Evolutionary conservation across 169 alveolate species (phyloP), one percentile per base, ranked within the genome.

Genomic region (Plasmodium relictum): DNA sequence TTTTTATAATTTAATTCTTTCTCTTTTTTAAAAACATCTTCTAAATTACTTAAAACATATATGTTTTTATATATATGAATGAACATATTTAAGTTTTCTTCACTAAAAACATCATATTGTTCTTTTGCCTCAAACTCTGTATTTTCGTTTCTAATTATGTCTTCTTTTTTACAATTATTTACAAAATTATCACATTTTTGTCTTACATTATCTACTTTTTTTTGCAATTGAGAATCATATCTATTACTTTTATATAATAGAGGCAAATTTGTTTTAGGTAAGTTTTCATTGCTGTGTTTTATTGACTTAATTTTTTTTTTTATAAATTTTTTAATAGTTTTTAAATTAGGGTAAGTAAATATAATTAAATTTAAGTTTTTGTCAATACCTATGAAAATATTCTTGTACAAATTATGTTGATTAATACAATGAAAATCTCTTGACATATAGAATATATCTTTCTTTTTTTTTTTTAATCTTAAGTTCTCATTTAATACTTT

Each of bases 251-350:
- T 69, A 54, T 68, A 72, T 58, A 80, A 52, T 83, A 52, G 72
- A 12, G 90, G 90, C 26, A 80, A 58, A 10, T 68, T 66, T 16
- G 90, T 80, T 12, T 44, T 80, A 9, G 90, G 90, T 8, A 80
- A 41, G 18, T 80, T 72, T 14, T 48, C 70, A 58, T 71, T 56
- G 7, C 73, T 61, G 12, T 48, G 6, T 44, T 80, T 80, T 72
- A 80, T 52, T 2, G 72, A 80, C 44, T 80, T 59, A 7, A 80
- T 80, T 48, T 80, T 80, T 45, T 31, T 65, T 58, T 68, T 80
- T 1, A 80, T 12, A 72, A 80, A 68, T 12, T 24, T 58, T 45
- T 42, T 80, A 48, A 80, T 80, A 2, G 90, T 68, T 20, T 22
- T 41, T 37, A 80, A 14, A 41, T 69, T 80, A 0, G 90, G 90